A percentile compares a stretch with the other conserved stretches of the same genome.
Evolutionary conservation across 768 basidiomycete species (phyloP).

Genomic region (Tricholoma terreum): DNA sequence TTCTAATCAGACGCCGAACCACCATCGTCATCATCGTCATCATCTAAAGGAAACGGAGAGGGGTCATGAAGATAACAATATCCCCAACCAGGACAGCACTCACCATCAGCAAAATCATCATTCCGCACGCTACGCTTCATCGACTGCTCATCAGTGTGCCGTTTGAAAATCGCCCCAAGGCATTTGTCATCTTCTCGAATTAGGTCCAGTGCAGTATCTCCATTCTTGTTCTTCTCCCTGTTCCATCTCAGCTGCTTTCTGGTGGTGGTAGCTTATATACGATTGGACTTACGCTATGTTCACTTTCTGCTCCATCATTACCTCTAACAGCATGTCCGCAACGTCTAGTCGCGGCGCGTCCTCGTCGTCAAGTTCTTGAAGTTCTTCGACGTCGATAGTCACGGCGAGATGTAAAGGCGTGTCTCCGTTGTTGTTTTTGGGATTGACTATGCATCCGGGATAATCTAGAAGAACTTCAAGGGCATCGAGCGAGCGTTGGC

Average conservation of each 20-base stretch:
- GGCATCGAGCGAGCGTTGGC: slow-evolving; percentile 55
- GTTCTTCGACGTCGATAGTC: slow-evolving; percentile 49
- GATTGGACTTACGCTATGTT: slow-evolving; percentile 81
- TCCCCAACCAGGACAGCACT: slow-evolving; percentile 9
- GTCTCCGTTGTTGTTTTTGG: slow-evolving; percentile 60
- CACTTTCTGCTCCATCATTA: slow-evolving; percentile 40
- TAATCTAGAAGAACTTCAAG: slow-evolving; percentile 71
- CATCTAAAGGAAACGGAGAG: slow-evolving; percentile 10
- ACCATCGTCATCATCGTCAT: slow-evolving; percentile 25
- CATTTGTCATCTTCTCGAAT: slow-evolving; percentile 52
- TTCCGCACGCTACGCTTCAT: slow-evolving; percentile 36
- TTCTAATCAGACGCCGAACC: slow-evolving; percentile 33
- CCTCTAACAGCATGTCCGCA: not conserved
- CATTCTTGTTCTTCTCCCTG: slow-evolving; percentile 74
- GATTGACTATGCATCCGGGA: slow-evolving; percentile 81
- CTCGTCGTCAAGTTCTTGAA: slow-evolving; percentile 43
- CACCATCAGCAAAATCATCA: slow-evolving; percentile 68
- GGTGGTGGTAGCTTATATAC: slow-evolving; percentile 44
- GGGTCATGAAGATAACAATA: not conserved
- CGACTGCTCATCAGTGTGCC: slow-evolving; percentile 42
- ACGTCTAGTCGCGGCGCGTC: not conserved
- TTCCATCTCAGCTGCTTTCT: not conserved
- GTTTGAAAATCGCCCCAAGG: slow-evolving; percentile 50
- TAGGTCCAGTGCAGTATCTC: slow-evolving; percentile 53
- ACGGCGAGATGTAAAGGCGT: slow-evolving; percentile 82